Percentiles rank a stretch among this genome's conserved stretches.
These are phyloP conservation scores for Keithomyces neogunnii DNA, from an alignment of 2,329 filamentous ascomycete genomes.

Conservation along the genomic window DNA sequence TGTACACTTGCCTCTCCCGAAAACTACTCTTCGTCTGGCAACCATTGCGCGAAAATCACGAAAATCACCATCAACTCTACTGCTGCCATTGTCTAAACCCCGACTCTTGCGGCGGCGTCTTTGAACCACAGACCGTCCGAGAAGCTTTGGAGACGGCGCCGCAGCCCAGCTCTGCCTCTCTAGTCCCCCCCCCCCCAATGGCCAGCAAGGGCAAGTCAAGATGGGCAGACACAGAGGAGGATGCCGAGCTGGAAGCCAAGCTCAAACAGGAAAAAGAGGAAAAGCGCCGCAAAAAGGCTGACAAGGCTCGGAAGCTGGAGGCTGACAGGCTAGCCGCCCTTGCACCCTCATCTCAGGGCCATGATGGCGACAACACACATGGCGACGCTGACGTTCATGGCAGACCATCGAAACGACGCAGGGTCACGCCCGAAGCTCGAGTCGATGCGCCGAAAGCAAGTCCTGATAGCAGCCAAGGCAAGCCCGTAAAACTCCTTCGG, in stretches of 20 bases:
- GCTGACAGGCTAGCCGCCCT: conserved; percentile 13
- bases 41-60: too few species aligned
- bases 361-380: conserved; percentile 10
- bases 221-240: conserved; percentile 82
- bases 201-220: conserved; percentile 60
- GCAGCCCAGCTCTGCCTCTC: background rate
- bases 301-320: conserved; percentile 66
- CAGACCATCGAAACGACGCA: conserved; percentile 55
- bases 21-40: too few species aligned
- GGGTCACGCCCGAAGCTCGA: conserved; percentile 39
- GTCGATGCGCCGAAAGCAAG: conserved; percentile 3
- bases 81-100: background rate
- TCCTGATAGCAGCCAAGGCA: background rate
- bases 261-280: conserved; percentile 79
- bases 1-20: background rate
- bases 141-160: background rate
- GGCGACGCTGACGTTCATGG: conserved; percentile 20
- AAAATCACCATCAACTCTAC: too few species aligned
- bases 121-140: background rate
- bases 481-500: conserved; percentile 52
- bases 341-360: background rate
- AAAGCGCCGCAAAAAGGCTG: conserved; percentile 75
- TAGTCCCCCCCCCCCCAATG: conserved; percentile 31
- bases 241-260: conserved; percentile 63
- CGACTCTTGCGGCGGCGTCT: background rate